Conservation (phyloP, 108 stramenopile species). For the Bacterosira constricta region DNA sequence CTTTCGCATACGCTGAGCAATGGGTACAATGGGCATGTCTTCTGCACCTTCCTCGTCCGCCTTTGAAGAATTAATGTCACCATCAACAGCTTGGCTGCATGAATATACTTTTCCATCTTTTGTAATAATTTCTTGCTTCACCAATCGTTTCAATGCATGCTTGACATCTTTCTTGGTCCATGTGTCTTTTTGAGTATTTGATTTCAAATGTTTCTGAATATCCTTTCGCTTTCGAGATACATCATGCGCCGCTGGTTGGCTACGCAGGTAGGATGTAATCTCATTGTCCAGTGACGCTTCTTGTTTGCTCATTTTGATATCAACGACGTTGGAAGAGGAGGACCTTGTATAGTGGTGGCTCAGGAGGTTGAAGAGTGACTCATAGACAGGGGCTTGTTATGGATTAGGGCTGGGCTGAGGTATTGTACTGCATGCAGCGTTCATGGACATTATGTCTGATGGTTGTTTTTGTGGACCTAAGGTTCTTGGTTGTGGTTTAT, state of each 20-base stretch:
- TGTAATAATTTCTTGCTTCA: conserved; percentile 34
- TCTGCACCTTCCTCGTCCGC: conserved; percentile 1
- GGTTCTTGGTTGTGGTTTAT: too few relatives aligned
- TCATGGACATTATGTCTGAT: too few relatives aligned
- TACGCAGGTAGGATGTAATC: conserved; percentile 26
- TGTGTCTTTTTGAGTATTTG: neutral
- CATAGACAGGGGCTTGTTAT: too few relatives aligned
- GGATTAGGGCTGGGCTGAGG: too few relatives aligned
- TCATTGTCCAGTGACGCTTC: conserved; percentile 6
- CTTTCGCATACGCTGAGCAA: conserved; percentile 58
- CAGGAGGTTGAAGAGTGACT: too few relatives aligned
- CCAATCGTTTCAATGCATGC: conserved; percentile 45
- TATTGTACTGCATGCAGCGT: too few relatives aligned
- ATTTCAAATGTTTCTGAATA: conserved; percentile 16
- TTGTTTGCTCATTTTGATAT: too few relatives aligned
- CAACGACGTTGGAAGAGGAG: too few relatives aligned
- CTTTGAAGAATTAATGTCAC: neutral
- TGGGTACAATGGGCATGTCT: conserved; percentile 42
- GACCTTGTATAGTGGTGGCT: neutral
- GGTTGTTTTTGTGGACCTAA: too few relatives aligned
- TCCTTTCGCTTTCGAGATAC: conserved; percentile 13
- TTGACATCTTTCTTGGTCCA: conserved; percentile 48
- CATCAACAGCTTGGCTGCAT: neutral
- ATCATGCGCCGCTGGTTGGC: neutral
- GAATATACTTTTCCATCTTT: conserved; percentile 53